Base-by-base conservation (phyloP, 768 basidiomycete species). In the Postia placenta region DNA sequence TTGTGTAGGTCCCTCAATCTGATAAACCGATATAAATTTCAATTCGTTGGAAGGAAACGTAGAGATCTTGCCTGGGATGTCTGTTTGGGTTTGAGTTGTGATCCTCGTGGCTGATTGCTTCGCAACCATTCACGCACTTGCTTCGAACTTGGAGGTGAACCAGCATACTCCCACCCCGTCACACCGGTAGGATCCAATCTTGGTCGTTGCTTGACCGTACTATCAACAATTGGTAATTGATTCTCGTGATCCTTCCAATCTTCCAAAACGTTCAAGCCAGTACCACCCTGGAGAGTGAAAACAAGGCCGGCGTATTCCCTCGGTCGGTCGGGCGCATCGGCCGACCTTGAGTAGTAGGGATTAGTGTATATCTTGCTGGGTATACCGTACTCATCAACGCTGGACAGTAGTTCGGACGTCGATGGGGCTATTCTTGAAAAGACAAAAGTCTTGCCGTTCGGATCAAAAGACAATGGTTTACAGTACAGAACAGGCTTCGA, bases 101-200 rank as follows among this genome's bases (percentile, higher is more conserved):
- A n/a, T 28, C n/a, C 2, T 41, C 24, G 19, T 25, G 11, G 33
- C 28, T 24, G 25, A 27, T 35, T n/a, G 17, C 14, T 45, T 59
- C 58, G 54, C 40, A 90, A 60, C 80, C 85, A 89, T 38, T 62
- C 64, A 38, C 71, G 74, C 2, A 78, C 72, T 60, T 81, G 71
- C 55, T 66, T 73, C 20, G 70, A 62, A 49, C 76, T 80, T 0
- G 91, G 91, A 0, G 93, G 88, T 48, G 62, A 60, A 45, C 78
- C 71, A 0, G 81, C 83, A 66, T 84, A 94, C 57, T 93, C 91
- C 92, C 91, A 94, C 4, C 88, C 88, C 22, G 69, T 64, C 33
- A 81, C 61, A 52, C 68, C 64, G 3, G 53, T 47, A 27, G 61
- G 54, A 47, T 70, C 55, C n/a, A 56, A 30, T 5, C n/a, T 17